Conservation (phyloP, 768 basidiomycete species). For the Amanita subjunquillea region DNA sequence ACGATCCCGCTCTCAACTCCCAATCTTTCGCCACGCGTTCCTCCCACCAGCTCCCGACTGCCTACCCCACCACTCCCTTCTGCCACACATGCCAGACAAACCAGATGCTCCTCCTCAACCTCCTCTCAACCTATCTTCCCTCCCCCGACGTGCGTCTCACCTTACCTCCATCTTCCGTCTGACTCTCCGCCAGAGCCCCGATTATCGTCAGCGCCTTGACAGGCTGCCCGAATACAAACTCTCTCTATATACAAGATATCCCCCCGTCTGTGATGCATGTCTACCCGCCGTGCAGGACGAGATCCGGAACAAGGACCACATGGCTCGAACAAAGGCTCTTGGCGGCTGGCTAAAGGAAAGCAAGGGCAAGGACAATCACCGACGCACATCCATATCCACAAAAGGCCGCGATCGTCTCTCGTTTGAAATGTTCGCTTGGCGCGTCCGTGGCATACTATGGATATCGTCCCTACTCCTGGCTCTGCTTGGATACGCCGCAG, state of each 20-base stretch:
- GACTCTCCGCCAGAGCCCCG: conserved; percentile 45
- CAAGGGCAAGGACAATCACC: conserved; percentile 51
- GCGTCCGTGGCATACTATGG: conserved; percentile 62
- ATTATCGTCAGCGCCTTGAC: conserved; percentile 53
- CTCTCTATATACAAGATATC: conserved; percentile 74
- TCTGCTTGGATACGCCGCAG: conserved; percentile 25
- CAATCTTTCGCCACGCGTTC: conserved; percentile 58
- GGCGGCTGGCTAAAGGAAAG: conserved; percentile 60
- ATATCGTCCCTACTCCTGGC: conserved; percentile 31
- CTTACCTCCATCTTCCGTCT: neutral
- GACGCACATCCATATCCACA: conserved; percentile 31
- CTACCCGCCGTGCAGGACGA: conserved; percentile 75
- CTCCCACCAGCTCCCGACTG: conserved; percentile 46
- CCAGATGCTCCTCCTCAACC: conserved; percentile 77
- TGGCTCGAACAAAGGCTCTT: conserved; percentile 72
- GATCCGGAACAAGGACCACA: conserved; percentile 66
- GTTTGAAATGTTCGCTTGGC: conserved; percentile 55
- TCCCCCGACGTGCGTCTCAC: conserved; percentile 49
- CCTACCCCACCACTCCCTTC: conserved; percentile 55
- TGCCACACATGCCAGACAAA: conserved; percentile 91
- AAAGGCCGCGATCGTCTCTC: conserved; percentile 33
- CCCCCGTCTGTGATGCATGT: conserved; percentile 74
- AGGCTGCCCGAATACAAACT: conserved; percentile 62
- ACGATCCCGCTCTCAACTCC: conserved; percentile 63
- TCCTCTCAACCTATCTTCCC: conserved; percentile 85